These are phyloP conservation scores for Didymella glomerata DNA, from an alignment of 2,329 filamentous ascomycete species.

Conservation along the genomic window DNA sequence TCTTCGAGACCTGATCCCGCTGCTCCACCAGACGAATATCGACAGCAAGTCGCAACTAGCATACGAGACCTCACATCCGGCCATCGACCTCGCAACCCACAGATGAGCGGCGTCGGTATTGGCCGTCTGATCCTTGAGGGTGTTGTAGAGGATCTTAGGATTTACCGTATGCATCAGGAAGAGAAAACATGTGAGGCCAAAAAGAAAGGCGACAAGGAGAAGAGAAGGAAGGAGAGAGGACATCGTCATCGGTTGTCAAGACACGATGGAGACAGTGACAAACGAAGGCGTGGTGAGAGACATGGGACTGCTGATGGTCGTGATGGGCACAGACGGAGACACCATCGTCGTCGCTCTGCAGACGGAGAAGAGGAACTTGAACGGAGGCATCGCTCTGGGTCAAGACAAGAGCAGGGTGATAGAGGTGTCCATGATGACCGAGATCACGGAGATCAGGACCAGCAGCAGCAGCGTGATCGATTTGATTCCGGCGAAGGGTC, in stretches of 20 bases:
- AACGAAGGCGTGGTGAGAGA: no score
- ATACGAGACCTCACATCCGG: constrained; percentile 27
- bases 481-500: neutral
- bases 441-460: no score
- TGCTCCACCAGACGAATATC: constrained; percentile 19
- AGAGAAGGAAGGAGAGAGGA: neutral
- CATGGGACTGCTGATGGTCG: no score
- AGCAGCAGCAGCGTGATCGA: neutral
- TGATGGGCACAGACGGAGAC: no score
- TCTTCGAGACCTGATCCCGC: constrained; percentile 2
- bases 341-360: no score
- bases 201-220: neutral
- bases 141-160: constrained; percentile 30
- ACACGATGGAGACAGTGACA: neutral
- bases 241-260: neutral
- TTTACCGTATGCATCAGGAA: constrained; percentile 30
- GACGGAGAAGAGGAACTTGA: neutral
- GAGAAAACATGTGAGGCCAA: constrained; percentile 13
- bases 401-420: no score
- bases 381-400: no score
- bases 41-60: constrained; percentile 25
- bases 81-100: constrained; percentile 16
- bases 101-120: constrained; percentile 20
- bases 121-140: constrained; percentile 31
- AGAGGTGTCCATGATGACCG: no score